Base-by-base conservation (phyloP, 2,329 filamentous ascomycete genomes). In the Microsporum canis region DNA sequence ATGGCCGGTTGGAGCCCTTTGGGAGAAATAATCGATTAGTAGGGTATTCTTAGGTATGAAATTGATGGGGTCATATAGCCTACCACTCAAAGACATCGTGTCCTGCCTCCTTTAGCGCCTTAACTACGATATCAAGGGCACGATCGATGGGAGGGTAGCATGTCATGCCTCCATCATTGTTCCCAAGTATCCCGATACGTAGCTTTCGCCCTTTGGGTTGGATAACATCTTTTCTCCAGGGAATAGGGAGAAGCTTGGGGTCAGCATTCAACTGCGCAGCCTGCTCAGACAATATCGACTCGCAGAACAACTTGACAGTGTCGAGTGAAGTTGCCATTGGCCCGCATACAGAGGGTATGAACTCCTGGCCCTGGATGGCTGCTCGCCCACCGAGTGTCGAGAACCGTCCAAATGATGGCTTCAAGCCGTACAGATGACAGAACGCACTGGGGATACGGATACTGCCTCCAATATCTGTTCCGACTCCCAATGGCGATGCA, bases 381-480 rank as follows among this genome's bases (percentile, higher is more conserved):
- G 73, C 70, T 58, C 72, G 69, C 2, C 66, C 68, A 38, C 72
- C 73, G 56, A 70, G 72, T 5, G 68, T 67, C 57, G 73, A 72
- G 63, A 76, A 72, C 8, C 73, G 67, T 49, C 74, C 74, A 62
- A 72, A 71, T 2, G 71, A 72, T 2, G 74, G 73, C 59, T 76
- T 77, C 34, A 76, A 63, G 1, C 74, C 73, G 64, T 73, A 76
- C 1, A 75, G 62, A 33, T 68, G 65, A 65, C 71, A 74, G 61
- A 72, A 76, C 1, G 71, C 69, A 60, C 68, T 66, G 0, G 75
- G 74, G 53, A 76, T 73, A 27, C 74, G 68, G 47, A 76, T 71
- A 58, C 70, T 72, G 5, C 74, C 74, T 64, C 68, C 70, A 41
- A 78, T 78, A 62, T 79, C 77, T 1, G 71, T 73, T 10, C 73